phyloP scores from a whole-genome alignment of 768 basidiomycete genomes.

The Tylopilus subfusipes region DNA sequence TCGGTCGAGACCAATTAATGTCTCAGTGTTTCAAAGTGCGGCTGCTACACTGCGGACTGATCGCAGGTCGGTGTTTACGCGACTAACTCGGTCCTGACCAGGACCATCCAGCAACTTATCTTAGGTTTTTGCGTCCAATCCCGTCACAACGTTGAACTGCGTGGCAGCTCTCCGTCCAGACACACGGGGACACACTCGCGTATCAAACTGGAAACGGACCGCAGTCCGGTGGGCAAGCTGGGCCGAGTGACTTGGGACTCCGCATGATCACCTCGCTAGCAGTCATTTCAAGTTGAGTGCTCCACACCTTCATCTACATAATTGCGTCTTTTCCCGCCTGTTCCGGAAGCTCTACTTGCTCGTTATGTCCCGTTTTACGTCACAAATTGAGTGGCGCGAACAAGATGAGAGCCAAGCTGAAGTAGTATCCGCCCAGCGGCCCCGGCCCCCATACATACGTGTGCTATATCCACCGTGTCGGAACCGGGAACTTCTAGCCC shows the following conservation, averaged over 20 bases:
- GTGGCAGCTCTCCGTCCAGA: background rate
- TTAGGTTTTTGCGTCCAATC: background rate
- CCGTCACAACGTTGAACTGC: background rate
- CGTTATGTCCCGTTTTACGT: background rate
- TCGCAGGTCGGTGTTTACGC: background rate
- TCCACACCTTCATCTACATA: background rate
- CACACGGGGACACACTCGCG: background rate
- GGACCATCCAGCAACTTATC: background rate
- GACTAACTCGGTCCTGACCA: background rate
- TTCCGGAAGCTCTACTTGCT: constrained; percentile 3
- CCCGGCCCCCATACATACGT: background rate
- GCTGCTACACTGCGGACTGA: background rate
- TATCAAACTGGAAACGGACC: background rate
- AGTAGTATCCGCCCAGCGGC: background rate
- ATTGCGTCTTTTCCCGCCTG: background rate
- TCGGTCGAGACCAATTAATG: background rate
- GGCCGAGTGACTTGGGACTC: background rate
- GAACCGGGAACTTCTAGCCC: constrained; percentile 1
- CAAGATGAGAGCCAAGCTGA: background rate
- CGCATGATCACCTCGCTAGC: constrained; percentile 10
- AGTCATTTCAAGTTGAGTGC: background rate
- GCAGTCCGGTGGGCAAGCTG: background rate
- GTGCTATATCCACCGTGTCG: constrained; percentile 1
- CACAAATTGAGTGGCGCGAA: background rate
- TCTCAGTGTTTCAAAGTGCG: background rate